Base-by-base conservation (phyloP, 2,329 filamentous ascomycete genomes). In the Orbilia ellipsospora region DNA sequence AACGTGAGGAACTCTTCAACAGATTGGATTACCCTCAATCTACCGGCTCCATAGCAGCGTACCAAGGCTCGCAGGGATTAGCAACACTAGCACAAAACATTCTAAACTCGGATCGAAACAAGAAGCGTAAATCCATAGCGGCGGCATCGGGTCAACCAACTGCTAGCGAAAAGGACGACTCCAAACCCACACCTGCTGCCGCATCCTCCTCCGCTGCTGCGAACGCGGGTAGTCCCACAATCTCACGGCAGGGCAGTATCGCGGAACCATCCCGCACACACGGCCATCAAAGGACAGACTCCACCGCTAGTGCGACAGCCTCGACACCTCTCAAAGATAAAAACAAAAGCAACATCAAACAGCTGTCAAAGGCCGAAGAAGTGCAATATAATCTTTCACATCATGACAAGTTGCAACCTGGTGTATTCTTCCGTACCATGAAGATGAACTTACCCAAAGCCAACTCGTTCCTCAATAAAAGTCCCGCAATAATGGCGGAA, bases 381-480 rank as follows among this genome's bases (percentile, higher is more conserved):
- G 83, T 87, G 77, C 87, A 90, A 40, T 98, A 94, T 80, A 95
- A 94, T 77, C 91, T 99, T 8, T 88, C 90, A 6, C 89, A 92
- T 78, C 91, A 94, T 81, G 94, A 98, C 67, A 91, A 94, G 28
- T 86, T 97, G 45, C 89, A 90, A 1, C 91, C 90, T 7, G 94
- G 95, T 5, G 92, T 97, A 42, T 90, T 92, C 13, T 98, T 98
- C 86, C 92, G 94, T 12, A 93, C 93, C 28, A 92, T 94, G 79
- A 90, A 89, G 81, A 88, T 94, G 72, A 90, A 90, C 78, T 93
- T 93, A 82, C 87, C 92, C 23, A 90, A 93, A 67, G 89, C 89
- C 44, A 90, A 90, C 77, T 94, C 94, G 83, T 90, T 88, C 15
- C 88, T 90, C 64, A 88, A 91, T 75, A 91, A 94, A 81, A 92